Conservation (phyloP, 1,284 basidiomycete genomes). For the Fomes fomentarius region DNA sequence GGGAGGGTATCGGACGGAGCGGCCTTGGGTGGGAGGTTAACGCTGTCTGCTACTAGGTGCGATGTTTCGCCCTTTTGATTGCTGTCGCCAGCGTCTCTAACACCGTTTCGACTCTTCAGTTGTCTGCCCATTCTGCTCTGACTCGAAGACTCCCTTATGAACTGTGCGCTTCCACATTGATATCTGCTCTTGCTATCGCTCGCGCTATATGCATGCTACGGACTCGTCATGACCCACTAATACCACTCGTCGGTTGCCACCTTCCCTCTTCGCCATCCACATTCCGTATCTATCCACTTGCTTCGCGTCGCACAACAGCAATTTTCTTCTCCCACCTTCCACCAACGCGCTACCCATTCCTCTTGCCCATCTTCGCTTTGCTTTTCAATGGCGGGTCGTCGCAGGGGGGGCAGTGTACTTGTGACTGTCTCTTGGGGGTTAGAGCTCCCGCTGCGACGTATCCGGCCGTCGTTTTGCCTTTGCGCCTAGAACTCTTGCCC, state of each 20-base stretch:
- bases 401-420: slow-evolving; percentile 20
- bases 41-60: slow-evolving; percentile 8
- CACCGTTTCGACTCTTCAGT: not conserved
- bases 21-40: slow-evolving; percentile 42
- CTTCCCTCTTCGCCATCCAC: not conserved
- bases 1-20: slow-evolving; percentile 60
- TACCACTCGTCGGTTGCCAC: not conserved
- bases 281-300: too few relatives aligned
- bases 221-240: slow-evolving; percentile 4
- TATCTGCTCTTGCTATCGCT: slow-evolving; percentile 5
- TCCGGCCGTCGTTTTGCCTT: slow-evolving; percentile 5
- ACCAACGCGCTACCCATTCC: not conserved
- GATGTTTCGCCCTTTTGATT: not conserved
- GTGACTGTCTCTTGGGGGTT: slow-evolving; percentile 14
- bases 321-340: too few relatives aligned
- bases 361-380: not conserved
- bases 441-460: slow-evolving; percentile 14
- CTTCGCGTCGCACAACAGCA: too few relatives aligned
- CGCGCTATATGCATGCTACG: slow-evolving; percentile 10
- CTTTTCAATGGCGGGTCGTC: slow-evolving; percentile 3
- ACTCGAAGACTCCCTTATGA: slow-evolving; percentile 2
- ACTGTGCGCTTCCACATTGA: slow-evolving; percentile 6
- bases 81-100: too few relatives aligned
- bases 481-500: slow-evolving; percentile 10
- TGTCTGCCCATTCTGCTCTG: not conserved